Percentiles rank a stretch among this genome's conserved stretches.
phyloP scores from a whole-genome alignment of 306 rosid species.

The Gastrolobium bilobum region DNA sequence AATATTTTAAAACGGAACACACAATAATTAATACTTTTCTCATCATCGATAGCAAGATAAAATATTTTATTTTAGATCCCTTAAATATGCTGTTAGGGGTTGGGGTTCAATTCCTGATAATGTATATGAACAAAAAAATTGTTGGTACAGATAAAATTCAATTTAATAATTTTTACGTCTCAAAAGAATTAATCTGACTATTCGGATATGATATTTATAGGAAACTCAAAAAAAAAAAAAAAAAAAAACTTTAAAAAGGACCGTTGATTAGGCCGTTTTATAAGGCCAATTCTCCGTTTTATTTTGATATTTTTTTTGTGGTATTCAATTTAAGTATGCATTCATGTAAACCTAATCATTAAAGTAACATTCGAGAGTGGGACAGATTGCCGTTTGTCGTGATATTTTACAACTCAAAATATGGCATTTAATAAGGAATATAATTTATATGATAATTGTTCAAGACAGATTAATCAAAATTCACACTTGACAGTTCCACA shows the following conservation, averaged over 20 bases:
- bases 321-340: neutral
- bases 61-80: neutral
- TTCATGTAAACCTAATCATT: neutral
- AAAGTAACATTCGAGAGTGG: neutral
- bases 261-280: neutral
- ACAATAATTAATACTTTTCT: neutral
- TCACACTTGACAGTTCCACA: neutral
- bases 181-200: no score
- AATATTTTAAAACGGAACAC: neutral
- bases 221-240: no score
- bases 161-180: no score
- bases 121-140: no score
- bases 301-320: neutral
- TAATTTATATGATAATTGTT: neutral
- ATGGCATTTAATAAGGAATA: conserved; percentile 37
- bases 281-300: neutral
- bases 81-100: no score
- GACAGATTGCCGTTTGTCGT: neutral
- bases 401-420: conserved; percentile 37
- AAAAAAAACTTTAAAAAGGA: neutral
- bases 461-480: neutral
- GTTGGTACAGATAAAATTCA: no score
- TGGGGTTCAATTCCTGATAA: no score
- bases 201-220: no score
- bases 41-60: neutral